Base-by-base conservation (phyloP, 2,329 filamentous ascomycete species). In the Karstenula rhodostoma region DNA sequence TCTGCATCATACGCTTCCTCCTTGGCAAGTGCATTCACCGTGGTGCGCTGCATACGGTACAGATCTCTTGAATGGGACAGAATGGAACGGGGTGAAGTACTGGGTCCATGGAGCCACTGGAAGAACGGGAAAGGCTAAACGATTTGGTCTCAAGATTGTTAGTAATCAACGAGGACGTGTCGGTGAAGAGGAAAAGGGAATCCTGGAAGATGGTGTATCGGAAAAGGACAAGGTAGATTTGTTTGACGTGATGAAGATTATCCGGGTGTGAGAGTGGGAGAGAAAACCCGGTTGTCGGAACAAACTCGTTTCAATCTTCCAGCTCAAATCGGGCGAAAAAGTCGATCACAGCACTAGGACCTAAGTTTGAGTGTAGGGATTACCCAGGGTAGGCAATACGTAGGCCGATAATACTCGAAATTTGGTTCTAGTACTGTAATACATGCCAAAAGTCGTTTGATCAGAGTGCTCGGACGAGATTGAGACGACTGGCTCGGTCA, bases 1-100 rank as follows among this genome's bases (percentile, higher is more conserved):
- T n/a, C 64, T 84, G 0, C 62, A 79, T 47, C 79, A 79, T 7
- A 83, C 84, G 1, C 83, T 85, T 0, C 77, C 78, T 1, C 85
- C 85, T 0, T 78, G 82, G 62, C 76, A 89, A 52, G 67, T 76
- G 2, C 71, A 77, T 17, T 84, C 79, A 23, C 79, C 81, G 0
- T 83, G 81, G 78, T 78, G 74, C 2, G 78, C 78, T 8, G 85
- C 82, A 0, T 89, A 87, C 69, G 83, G 81, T 4, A 87, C 85
- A 0, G 83, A 87, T 57, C 62, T 86, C 2, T 64, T 83, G 3
- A 64, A 66, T 0, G 66, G 61, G 7, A 81, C 81, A 76, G 81
- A 49, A 83, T 84, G 77, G 84, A 60, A 58, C 7, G 66, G 68
- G 1, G 75, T 82, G 0, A 77, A 77, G 44, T 56, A 66, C 17